These are phyloP conservation scores for Chaetomium sp. DNA, from an alignment of 2,329 filamentous ascomycete species.

Conservation along the genomic window DNA sequence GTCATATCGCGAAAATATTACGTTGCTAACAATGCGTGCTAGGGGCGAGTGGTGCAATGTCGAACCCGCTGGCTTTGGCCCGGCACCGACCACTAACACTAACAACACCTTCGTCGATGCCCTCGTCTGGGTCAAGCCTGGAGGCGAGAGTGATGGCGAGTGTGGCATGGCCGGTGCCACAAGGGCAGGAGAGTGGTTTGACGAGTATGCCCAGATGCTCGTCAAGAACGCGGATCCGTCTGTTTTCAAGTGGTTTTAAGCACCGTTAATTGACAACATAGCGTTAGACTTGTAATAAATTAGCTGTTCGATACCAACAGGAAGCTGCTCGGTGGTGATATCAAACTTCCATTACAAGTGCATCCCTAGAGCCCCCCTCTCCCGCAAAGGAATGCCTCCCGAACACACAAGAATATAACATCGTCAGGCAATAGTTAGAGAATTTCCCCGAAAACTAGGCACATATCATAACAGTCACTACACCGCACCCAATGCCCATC, in stretches of 20 bases:
- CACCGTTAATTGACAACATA: not conserved
- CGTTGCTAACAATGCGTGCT: constrained; percentile 3
- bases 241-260: constrained; percentile 25
- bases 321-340: too few species aligned
- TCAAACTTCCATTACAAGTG: too few species aligned
- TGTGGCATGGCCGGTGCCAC: constrained; percentile 45
- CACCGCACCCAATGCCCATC: too few species aligned
- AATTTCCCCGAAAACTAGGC: too few species aligned
- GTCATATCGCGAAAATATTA: not conserved
- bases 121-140: constrained; percentile 51
- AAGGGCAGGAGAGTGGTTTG: constrained; percentile 46
- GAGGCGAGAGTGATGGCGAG: constrained; percentile 48
- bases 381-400: too few species aligned
- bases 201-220: constrained; percentile 46
- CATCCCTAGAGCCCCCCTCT: too few species aligned
- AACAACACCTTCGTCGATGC: constrained; percentile 45
- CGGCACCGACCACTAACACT: constrained; percentile 41
- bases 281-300: not conserved
- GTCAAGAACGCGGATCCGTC: constrained; percentile 43
- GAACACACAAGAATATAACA: too few species aligned
- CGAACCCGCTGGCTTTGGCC: constrained; percentile 45
- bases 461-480: too few species aligned
- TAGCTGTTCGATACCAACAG: not conserved
- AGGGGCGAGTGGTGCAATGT: constrained; percentile 50
- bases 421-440: too few species aligned